Base-by-base conservation (phyloP, 139 green algal genomes). In the Micractinium conductrix region DNA sequence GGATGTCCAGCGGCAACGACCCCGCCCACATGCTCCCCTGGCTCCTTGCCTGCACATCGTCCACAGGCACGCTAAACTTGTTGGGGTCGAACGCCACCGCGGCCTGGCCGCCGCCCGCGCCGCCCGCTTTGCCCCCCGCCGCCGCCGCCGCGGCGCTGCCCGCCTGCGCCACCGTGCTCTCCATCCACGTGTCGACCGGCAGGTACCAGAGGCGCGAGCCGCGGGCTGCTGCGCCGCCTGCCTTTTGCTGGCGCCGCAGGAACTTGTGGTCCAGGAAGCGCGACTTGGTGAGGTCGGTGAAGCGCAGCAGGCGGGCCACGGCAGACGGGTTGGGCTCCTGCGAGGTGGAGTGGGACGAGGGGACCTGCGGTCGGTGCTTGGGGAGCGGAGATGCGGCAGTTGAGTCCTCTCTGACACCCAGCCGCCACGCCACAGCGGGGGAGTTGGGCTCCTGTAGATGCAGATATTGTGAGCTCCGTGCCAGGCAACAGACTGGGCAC, bases 171-270 rank as follows among this genome's bases (percentile, higher is more conserved):
- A 79, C 70, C 1, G 89, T 92, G 63, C 93, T 94, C 28, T 85
- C 79, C 26, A 96, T 63, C 94, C 94, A 97, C 12, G 83, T 74
- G 67, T 94, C 91, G 22, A 91, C 83, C 17, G 87, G 80, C 3
- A 92, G 76, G 75, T 92, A 97, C 93, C 93, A 97, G 6, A 87
- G 45, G 26, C 89, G 87, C 4, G 84, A 91, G 26, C 63, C 71
- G 1, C 30, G 79, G 19, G 79, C 26, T 38, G 53, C 17, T 14
- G 75, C 71, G 0, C 30, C 74, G 16, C 76, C 26, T 40, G 40
- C 24, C 48, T 82, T 75, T 30, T 81, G 79, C 73, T 84, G 75
- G 33, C 80, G 78, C 21, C 84, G 84, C 43, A 84, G 82, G 68
- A 89, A 91, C 45, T 84, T 80, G 26, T 78, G 71, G 53, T 92